phyloP scores from a whole-genome alignment of 441 rosid species.

The Bocquillonia castaneifolia region DNA sequence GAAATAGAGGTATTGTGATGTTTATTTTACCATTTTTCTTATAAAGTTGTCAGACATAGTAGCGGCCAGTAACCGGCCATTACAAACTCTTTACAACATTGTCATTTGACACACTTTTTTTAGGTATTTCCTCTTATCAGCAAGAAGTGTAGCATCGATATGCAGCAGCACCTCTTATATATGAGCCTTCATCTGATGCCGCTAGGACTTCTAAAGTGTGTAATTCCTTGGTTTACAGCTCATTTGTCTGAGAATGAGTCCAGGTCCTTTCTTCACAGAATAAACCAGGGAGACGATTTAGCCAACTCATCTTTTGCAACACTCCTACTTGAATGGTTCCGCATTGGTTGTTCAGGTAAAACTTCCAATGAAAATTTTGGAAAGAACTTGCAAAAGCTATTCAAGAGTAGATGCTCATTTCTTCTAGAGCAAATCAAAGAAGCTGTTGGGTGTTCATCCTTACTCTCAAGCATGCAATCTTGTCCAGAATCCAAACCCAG shows the following conservation, averaged over 20 bases:
- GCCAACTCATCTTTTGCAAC: slow-evolving; percentile 38
- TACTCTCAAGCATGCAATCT: slow-evolving; percentile 18
- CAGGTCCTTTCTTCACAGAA: slow-evolving; percentile 42
- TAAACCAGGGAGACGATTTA: slow-evolving; percentile 34
- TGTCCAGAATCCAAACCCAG: slow-evolving; percentile 26
- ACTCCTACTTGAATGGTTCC: slow-evolving; percentile 63
- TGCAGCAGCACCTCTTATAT: slow-evolving; percentile 58
- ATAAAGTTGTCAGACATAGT: not conserved
- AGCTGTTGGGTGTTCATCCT: slow-evolving; percentile 34
- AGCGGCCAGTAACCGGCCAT: not conserved
- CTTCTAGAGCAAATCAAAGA: slow-evolving; percentile 34
- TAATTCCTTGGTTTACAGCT: slow-evolving; percentile 65
- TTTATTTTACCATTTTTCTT: slow-evolving; percentile 2
- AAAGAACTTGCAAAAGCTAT: slow-evolving; percentile 45
- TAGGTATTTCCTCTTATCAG: slow-evolving; percentile 55
- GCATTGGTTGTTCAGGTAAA: slow-evolving; percentile 55
- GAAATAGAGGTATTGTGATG: slow-evolving; percentile 49
- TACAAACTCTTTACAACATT: slow-evolving; percentile 12
- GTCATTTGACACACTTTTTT: slow-evolving; percentile 22
- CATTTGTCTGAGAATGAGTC: slow-evolving; percentile 56
- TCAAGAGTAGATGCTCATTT: slow-evolving; percentile 40
- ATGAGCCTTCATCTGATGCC: slow-evolving; percentile 64
- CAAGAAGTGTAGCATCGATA: slow-evolving; percentile 47
- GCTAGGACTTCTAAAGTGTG: slow-evolving; percentile 63
- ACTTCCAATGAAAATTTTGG: slow-evolving; percentile 42